A percentile compares a stretch with the other conserved stretches of the same genome.
phyloP scores from a whole-genome alignment of 371 early-diverging fungal genomes.

The Funneliformis caledonium region DNA sequence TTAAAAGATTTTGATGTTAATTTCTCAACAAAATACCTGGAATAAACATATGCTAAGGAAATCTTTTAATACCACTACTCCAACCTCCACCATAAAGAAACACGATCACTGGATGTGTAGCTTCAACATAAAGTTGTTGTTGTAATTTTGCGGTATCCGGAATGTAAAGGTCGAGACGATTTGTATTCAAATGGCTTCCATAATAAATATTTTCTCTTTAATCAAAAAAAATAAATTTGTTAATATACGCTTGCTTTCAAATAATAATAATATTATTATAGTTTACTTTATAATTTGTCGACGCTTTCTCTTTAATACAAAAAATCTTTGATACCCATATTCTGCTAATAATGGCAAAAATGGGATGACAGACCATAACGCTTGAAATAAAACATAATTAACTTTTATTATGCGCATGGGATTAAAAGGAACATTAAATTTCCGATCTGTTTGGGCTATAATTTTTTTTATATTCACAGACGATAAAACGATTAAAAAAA shows the following conservation, averaged over 20 bases:
- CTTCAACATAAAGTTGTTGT: conserved; percentile 2
- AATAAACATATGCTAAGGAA: background rate
- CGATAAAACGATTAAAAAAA: background rate
- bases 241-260: background rate
- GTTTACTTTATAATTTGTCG: conserved; percentile 52
- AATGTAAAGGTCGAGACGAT: conserved; percentile 33
- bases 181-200: background rate
- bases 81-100: conserved; percentile 81
- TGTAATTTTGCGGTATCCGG: conserved; percentile 12
- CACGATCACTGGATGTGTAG: conserved; percentile 61
- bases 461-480: no score
- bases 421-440: conserved; percentile 52
- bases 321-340: conserved; percentile 54
- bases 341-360: conserved; percentile 50
- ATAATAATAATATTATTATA: background rate
- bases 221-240: conserved; percentile 18
- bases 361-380: conserved; percentile 45
- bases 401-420: conserved; percentile 53
- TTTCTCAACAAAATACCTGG: background rate
- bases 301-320: conserved; percentile 46
- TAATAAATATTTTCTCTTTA: conserved; percentile 3
- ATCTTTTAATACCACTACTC: conserved; percentile 54
- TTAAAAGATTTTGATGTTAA: background rate
- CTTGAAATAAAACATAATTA: conserved; percentile 45
- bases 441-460: conserved; percentile 48